Conservation (phyloP, 768 basidiomycete genomes). For the Filobasidium wieringae region DNA sequence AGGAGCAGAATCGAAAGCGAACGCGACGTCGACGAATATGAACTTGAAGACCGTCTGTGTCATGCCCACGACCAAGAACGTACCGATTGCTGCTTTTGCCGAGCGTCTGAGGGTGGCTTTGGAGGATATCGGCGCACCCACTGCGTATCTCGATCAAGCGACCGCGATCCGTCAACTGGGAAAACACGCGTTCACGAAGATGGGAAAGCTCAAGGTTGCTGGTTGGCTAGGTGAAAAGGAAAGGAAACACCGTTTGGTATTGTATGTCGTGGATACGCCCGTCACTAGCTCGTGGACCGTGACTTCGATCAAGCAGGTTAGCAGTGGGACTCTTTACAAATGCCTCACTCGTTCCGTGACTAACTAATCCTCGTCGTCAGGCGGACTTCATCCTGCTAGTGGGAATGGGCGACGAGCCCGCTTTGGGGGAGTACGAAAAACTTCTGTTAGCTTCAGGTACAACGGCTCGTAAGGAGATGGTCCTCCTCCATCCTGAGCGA, state of each 20-base stretch:
- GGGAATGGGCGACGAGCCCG: constrained; percentile 77
- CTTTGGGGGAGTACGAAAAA: constrained; percentile 86
- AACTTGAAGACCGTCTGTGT: constrained; percentile 93
- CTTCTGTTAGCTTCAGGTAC: constrained; percentile 90
- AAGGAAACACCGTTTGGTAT: constrained; percentile 79
- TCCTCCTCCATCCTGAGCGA: constrained; percentile 83
- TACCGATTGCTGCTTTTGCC: constrained; percentile 82
- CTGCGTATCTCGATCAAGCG: constrained; percentile 84
- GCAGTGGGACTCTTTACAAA: constrained; percentile 10
- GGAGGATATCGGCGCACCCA: constrained; percentile 85
- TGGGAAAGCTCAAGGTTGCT: constrained; percentile 91
- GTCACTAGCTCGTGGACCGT: constrained; percentile 95
- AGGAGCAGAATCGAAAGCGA: constrained; percentile 38
- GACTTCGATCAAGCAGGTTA: constrained; percentile 86
- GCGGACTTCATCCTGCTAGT: constrained; percentile 90
- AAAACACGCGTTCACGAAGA: constrained; percentile 83
- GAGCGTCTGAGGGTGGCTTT: constrained; percentile 75
- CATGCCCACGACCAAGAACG: constrained; percentile 69
- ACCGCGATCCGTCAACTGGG: constrained; percentile 85
- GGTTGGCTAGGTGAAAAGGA: constrained; percentile 78
- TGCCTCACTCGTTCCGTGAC: too few relatives aligned
- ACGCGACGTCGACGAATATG: constrained; percentile 59
- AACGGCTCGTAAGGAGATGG: constrained; percentile 92
- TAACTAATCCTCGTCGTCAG: constrained; percentile 37
- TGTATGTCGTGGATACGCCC: constrained; percentile 92